Conservation (phyloP, 1,139 yeast species). For the Yamadazyma dushanensis region DNA sequence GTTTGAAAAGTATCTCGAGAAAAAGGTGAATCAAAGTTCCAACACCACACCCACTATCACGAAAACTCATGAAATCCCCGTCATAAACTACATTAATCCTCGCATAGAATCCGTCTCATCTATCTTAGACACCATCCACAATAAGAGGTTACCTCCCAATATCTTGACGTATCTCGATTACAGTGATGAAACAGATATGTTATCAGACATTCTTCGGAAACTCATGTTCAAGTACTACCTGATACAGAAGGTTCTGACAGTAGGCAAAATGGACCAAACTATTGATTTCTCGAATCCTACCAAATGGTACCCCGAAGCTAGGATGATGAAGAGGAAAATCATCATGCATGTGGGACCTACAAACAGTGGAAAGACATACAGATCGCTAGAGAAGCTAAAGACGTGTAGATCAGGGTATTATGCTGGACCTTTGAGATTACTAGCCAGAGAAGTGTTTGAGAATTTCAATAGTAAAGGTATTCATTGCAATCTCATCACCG, state of each 20-base stretch:
- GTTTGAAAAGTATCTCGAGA: too few relatives aligned
- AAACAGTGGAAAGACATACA: conserved; percentile 92
- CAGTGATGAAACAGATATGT: conserved; percentile 19
- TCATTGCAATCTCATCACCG: conserved; percentile 84
- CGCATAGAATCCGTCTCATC: conserved; percentile 21
- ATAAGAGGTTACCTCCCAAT: conserved; percentile 21
- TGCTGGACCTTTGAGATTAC: conserved; percentile 89
- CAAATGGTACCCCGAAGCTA: conserved; percentile 86
- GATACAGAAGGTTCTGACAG: conserved; percentile 15
- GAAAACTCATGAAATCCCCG: neutral
- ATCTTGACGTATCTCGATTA: conserved; percentile 19
- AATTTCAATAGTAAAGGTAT: conserved; percentile 65
- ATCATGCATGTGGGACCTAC: conserved; percentile 97
- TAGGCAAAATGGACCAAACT: conserved; percentile 16
- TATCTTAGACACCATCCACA: conserved; percentile 21
- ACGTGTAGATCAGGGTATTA: conserved; percentile 79
- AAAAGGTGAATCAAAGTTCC: too few relatives aligned
- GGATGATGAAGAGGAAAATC: conserved; percentile 75
- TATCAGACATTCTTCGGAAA: conserved; percentile 22
- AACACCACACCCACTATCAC: too few relatives aligned
- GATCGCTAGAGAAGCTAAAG: conserved; percentile 70
- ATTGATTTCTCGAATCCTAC: conserved; percentile 69
- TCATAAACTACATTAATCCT: conserved; percentile 33
- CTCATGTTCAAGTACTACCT: conserved; percentile 22
- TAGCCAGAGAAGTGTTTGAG: conserved; percentile 91